Evolutionary conservation across 805 yeast genomes (phyloP), one percentile per base, ranked within the genome.

Genomic region (Lipomyces orientalis): DNA sequence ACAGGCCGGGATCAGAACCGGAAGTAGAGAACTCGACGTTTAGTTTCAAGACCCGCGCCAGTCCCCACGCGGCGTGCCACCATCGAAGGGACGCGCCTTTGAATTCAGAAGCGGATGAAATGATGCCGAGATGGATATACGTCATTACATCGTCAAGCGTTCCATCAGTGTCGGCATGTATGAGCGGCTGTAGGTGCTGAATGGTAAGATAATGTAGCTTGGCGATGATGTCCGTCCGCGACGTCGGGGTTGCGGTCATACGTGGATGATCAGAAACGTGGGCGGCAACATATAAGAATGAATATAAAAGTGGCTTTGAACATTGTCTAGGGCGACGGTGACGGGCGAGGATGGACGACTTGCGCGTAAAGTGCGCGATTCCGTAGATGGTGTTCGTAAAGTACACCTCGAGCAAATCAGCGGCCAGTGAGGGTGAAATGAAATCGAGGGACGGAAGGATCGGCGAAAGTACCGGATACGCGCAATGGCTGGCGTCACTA

Each of bases 41-140:
- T 10, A 76, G 68, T 51, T 76, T 75, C 63, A 76, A 65, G 61
- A 76, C 78, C 16, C 76, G 70, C 8, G 79, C 78, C 46, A 76
- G 65, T 5, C 74, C 73, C 73, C 76, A 74, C 1, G 78, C 79
- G 10, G 73, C 71, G 46, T 73, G 73, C 79, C 79, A 76, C 76
- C 78, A 76, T 33, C 76, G 67, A 29, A 76, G 61, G 16, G 79
- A 74, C 1, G 75, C 70, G 31, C 78, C 77, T 61, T 76, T 76
- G 67, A 74, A 74, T 62, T 76, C 79, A 9, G 78, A 75, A 1
- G 79, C 78, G 19, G 78, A 76, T 2, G 75, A 71, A 14, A 76
- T 68, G 10, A 76, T 75, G 4, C 78, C 79, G 33, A 76, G 70
- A 59, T 76, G 76, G 58, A 76, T 74, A 62, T 73, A 75, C 5